A percentile compares a stretch with the other conserved stretches of the same genome.
Evolutionary conservation across 495 filamentous ascomycete species (phyloP).

Genomic region (Xylaria longipes): DNA sequence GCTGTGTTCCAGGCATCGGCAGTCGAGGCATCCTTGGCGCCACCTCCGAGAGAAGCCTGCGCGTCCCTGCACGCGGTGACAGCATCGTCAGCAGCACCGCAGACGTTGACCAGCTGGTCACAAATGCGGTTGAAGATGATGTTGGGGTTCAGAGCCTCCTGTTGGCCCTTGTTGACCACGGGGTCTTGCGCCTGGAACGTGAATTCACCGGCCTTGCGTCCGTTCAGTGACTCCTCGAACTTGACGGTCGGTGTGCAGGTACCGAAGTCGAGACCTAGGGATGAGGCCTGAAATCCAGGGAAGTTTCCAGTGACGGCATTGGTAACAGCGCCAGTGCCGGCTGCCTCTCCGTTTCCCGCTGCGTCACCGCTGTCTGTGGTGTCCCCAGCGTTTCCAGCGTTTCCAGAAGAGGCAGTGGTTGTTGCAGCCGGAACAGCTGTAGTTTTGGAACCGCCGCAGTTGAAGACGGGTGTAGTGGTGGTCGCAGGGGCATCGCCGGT

Average conservation of each 20-base stretch:
- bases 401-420: conserved; percentile 41
- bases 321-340: conserved; percentile 47
- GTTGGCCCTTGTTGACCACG: conserved; percentile 58
- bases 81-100: conserved; percentile 62
- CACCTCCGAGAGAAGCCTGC: conserved; percentile 47
- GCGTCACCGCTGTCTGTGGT: conserved; percentile 51
- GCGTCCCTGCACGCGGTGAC: conserved; percentile 53
- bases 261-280: conserved; percentile 57
- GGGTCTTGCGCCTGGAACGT: conserved; percentile 64
- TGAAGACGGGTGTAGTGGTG: neutral
- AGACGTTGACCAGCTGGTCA: conserved; percentile 65
- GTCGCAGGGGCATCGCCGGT: conserved; percentile 18
- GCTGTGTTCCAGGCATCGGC: conserved; percentile 52
- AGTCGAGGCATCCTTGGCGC: conserved; percentile 48
- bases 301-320: conserved; percentile 46
- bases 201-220: conserved; percentile 56
- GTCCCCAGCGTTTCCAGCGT: conserved; percentile 17
- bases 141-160: conserved; percentile 61
- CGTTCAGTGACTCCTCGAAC: conserved; percentile 59
- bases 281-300: conserved; percentile 38
- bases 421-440: conserved; percentile 31
- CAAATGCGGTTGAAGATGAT: conserved; percentile 73
- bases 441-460: conserved; percentile 14
- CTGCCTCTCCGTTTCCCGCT: conserved; percentile 49
- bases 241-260: conserved; percentile 62